phyloP scores from a whole-genome alignment of 306 rosid genomes.

The Rubus idaeus region DNA sequence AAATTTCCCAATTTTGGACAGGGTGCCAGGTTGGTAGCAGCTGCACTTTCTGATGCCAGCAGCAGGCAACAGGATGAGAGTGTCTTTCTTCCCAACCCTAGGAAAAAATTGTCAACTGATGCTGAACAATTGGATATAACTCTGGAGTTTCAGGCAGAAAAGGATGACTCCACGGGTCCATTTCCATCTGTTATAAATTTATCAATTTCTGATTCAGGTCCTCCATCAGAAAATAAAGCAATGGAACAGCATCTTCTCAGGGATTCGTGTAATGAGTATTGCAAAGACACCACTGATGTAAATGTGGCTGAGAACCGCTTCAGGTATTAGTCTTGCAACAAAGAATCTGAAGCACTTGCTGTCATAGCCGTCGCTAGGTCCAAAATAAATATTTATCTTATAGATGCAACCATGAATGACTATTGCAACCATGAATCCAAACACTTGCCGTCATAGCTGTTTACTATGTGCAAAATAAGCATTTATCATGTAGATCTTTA shows the following conservation, averaged over 20 bases:
- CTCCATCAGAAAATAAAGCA: slow-evolving; percentile 35
- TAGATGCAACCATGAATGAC: neutral
- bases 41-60: slow-evolving; percentile 62
- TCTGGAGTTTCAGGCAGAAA: slow-evolving; percentile 57
- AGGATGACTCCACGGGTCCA: slow-evolving; percentile 36
- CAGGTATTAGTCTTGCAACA: slow-evolving; percentile 52
- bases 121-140: slow-evolving; percentile 59
- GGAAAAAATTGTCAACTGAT: slow-evolving; percentile 28
- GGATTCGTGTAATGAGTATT: slow-evolving; percentile 14
- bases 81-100: slow-evolving; percentile 39
- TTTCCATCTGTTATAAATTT: slow-evolving; percentile 68
- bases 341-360: neutral
- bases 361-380: neutral
- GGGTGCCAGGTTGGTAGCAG: slow-evolving; percentile 56
- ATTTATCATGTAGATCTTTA: slow-evolving; percentile 16
- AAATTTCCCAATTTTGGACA: slow-evolving; percentile 46
- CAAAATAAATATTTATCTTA: neutral
- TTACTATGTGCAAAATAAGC: neutral
- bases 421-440: neutral
- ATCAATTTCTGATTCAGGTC: slow-evolving; percentile 51
- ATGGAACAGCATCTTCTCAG: slow-evolving; percentile 44
- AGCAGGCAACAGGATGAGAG: slow-evolving; percentile 43
- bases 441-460: neutral
- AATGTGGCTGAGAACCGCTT: slow-evolving; percentile 70
- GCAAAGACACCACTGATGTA: neutral